Conservation (phyloP, 164 flowering plant species). For the Piper longum region DNA sequence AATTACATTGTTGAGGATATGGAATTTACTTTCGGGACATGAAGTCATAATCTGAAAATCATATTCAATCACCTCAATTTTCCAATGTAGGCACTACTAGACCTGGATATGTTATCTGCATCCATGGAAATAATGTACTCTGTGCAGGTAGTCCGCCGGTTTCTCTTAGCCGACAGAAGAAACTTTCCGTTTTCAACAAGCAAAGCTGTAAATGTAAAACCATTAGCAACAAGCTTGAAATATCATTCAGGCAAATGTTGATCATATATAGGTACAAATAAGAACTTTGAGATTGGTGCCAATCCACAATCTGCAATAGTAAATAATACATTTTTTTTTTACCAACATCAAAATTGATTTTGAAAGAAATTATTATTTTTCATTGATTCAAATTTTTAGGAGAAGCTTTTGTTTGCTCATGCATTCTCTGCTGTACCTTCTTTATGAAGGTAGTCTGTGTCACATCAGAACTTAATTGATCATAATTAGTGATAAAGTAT, state of each 20-base stretch:
- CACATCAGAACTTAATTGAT: no score
- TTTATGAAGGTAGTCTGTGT: no score
- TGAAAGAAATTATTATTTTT: no score
- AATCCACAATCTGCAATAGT: no score
- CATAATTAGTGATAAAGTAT: no score
- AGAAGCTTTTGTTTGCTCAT: no score
- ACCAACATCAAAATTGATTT: no score
- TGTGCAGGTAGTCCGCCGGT: constrained; percentile 72
- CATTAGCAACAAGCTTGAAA: no score
- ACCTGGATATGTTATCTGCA: constrained; percentile 73
- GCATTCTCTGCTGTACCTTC: no score
- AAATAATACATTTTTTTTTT: no score
- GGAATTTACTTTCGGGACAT: background rate
- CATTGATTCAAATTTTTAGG: no score
- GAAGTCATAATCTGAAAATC: background rate
- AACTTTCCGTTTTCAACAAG: constrained; percentile 89
- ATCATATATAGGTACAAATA: background rate
- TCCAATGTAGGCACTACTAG: constrained; percentile 79
- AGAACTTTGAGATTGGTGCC: background rate
- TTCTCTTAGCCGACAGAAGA: constrained; percentile 85
- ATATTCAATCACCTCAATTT: constrained; percentile 48
- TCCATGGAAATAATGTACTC: constrained; percentile 83
- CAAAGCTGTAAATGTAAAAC: constrained; percentile 36
- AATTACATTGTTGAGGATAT: background rate
- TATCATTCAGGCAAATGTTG: background rate